Base-by-base conservation (phyloP, 192 early-diverging fungal genomes). In the Coemansia javaensis region DNA sequence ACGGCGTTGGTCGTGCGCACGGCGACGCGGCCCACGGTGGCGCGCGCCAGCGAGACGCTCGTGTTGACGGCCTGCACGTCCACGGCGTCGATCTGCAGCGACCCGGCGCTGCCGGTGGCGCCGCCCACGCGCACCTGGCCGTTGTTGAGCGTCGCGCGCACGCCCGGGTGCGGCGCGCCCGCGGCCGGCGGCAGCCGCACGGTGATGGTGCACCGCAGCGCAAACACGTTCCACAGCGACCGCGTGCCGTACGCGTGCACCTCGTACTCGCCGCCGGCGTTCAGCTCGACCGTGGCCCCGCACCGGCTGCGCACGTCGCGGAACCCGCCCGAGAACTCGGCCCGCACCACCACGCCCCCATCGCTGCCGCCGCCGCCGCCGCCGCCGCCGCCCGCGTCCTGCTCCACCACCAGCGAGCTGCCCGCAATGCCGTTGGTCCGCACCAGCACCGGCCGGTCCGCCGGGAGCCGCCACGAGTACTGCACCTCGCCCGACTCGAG, bases 261-360 rank as follows among this genome's bases (percentile, higher is more conserved):
- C 24, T 63, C 60, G 32, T 55, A 63, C 47, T 54, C 60, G 28
- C 45, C 47, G 7, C 49, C 34, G 20, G 18, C 33, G 22, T 63
- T 63, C 13, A 55, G 2, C 11, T 37, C 35, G 36, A 39, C 28
- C n/a, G 46, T 44, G 23, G 55, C 28, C 1, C 32, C 43, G 41
- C 50, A 54, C 23, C 32, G 50, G 30, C 50, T 47, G 8, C 28
- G 15, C 7, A 63, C 30, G 23, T 39, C 47, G 1, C 25, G 20
- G 23, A 23, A 38, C 11, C 24, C 33, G 14, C 41, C 37, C 5
- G 40, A 40, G 12, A 63, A 30, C 30, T 55, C 42, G 34, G 40
- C 60, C 5, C 17, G 14, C 6, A 63, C 47, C 21, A 63, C 32
- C 12, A 55, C 23, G 4, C 40, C 25, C 25, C 47, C 53, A 5